A percentile compares a stretch with the other conserved stretches of the same genome.
phyloP scores from a whole-genome alignment of 306 rosid genomes.

The Nissolia schottii region DNA sequence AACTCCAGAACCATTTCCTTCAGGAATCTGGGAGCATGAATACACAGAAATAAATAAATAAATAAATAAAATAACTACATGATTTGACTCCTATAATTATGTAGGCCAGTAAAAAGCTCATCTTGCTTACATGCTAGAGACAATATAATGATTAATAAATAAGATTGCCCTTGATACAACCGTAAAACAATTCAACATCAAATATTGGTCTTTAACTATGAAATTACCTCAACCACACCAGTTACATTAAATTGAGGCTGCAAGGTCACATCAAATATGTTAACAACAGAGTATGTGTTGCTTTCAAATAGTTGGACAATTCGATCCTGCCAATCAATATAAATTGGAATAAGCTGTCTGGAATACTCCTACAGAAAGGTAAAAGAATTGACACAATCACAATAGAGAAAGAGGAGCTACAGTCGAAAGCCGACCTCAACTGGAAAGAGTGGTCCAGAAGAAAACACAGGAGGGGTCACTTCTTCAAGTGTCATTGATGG shows the following conservation, averaged over 20 bases:
- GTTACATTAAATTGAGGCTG: constrained; percentile 92
- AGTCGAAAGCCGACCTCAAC: constrained; percentile 55
- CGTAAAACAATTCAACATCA: background rate
- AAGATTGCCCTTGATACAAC: background rate
- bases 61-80: background rate
- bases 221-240: constrained; percentile 86
- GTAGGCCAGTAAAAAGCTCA: background rate
- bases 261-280: constrained; percentile 88
- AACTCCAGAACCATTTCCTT: constrained; percentile 99
- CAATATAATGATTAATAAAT: background rate
- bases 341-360: background rate
- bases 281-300: constrained; percentile 88
- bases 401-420: background rate
- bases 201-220: background rate
- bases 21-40: constrained; percentile 66
- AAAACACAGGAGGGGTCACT: constrained; percentile 67
- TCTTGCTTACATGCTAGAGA: constrained; percentile 9
- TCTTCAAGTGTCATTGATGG: constrained; percentile 71
- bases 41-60: background rate
- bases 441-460: constrained; percentile 82
- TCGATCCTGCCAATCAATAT: constrained; percentile 61
- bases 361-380: background rate
- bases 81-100: background rate
- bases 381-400: background rate
- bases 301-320: constrained; percentile 79